Evolutionary conservation across 2,329 filamentous ascomycete species (phyloP).

Genomic region (Didymella pinodella): DNA sequence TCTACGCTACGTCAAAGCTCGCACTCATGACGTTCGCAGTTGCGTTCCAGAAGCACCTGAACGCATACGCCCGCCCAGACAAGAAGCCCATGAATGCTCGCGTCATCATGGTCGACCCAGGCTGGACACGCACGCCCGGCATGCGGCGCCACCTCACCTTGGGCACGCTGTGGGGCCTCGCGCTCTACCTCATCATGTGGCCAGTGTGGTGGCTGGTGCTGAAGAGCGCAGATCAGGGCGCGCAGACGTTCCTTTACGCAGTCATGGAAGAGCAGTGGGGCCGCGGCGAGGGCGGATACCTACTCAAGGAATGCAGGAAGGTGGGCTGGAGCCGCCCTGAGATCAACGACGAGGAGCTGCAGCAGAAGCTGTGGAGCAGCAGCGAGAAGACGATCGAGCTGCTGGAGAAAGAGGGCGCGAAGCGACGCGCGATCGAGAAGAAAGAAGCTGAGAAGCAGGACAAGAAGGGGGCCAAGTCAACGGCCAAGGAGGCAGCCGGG

Average conservation of each 20-base stretch:
- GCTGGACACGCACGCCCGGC: slow-evolving; percentile 83
- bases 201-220: slow-evolving; percentile 85
- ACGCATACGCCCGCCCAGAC: slow-evolving; percentile 84
- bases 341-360: slow-evolving; percentile 77
- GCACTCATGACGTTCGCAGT: slow-evolving; percentile 89
- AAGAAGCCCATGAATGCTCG: slow-evolving; percentile 80
- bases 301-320: slow-evolving; percentile 89
- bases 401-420: slow-evolving; percentile 80
- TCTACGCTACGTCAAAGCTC: slow-evolving; percentile 64
- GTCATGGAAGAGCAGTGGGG: slow-evolving; percentile 80
- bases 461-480: slow-evolving; percentile 38
- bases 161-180: slow-evolving; percentile 81
- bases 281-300: slow-evolving; percentile 70
- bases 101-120: slow-evolving; percentile 88
- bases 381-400: slow-evolving; percentile 81
- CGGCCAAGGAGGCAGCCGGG: slow-evolving; percentile 29
- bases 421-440: slow-evolving; percentile 66
- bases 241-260: slow-evolving; percentile 85
- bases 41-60: slow-evolving; percentile 91
- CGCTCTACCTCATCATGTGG: slow-evolving; percentile 79
- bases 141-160: slow-evolving; percentile 86
- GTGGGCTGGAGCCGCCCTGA: slow-evolving; percentile 76
- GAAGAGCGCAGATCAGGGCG: slow-evolving; percentile 83
- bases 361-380: slow-evolving; percentile 88
- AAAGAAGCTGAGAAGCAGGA: slow-evolving; percentile 55